These are phyloP conservation scores for Massarina eburnea DNA, from an alignment of 2,329 filamentous ascomycete species.

Conservation along the genomic window DNA sequence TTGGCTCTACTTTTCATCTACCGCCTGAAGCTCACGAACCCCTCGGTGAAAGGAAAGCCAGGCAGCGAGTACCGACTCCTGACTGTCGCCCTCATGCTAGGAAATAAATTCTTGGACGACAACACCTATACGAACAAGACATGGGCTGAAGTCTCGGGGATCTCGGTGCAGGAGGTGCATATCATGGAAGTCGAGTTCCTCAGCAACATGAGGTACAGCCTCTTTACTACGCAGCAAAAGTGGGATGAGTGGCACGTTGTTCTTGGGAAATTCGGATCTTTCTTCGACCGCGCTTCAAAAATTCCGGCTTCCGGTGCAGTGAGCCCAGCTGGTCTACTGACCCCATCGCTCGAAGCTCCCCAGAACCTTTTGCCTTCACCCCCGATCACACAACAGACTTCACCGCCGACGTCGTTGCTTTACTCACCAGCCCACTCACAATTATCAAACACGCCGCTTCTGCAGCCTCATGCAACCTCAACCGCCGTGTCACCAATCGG, in stretches of 20 bases:
- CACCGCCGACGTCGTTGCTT: slow-evolving; percentile 49
- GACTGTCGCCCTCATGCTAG: slow-evolving; percentile 94
- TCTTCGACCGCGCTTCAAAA: slow-evolving; percentile 70
- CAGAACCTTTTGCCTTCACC: slow-evolving; percentile 53
- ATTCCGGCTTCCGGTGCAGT: slow-evolving; percentile 45
- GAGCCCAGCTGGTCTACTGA: slow-evolving; percentile 36
- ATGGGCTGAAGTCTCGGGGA: slow-evolving; percentile 96
- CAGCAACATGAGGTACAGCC: slow-evolving; percentile 95
- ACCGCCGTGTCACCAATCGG: slow-evolving; percentile 49
- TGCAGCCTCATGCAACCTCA: slow-evolving; percentile 45
- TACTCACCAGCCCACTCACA: slow-evolving; percentile 47
- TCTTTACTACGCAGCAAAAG: slow-evolving; percentile 80
- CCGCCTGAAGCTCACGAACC: slow-evolving; percentile 86
- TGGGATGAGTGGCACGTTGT: slow-evolving; percentile 88
- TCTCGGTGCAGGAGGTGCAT: slow-evolving; percentile 92
- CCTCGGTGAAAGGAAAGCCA: slow-evolving; percentile 82
- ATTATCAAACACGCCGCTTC: slow-evolving; percentile 43
- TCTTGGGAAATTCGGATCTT: slow-evolving; percentile 78
- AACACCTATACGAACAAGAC: slow-evolving; percentile 99
- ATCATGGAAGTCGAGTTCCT: slow-evolving; percentile 99
- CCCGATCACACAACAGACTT: slow-evolving; percentile 53
- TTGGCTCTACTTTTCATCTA: slow-evolving; percentile 91
- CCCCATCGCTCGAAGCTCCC: slow-evolving; percentile 43
- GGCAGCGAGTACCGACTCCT: slow-evolving; percentile 92
- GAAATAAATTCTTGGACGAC: slow-evolving; percentile 98